Evolutionary conservation across 345 rosid species (phyloP).

Genomic region (Eucalyptus pauciflora): DNA sequence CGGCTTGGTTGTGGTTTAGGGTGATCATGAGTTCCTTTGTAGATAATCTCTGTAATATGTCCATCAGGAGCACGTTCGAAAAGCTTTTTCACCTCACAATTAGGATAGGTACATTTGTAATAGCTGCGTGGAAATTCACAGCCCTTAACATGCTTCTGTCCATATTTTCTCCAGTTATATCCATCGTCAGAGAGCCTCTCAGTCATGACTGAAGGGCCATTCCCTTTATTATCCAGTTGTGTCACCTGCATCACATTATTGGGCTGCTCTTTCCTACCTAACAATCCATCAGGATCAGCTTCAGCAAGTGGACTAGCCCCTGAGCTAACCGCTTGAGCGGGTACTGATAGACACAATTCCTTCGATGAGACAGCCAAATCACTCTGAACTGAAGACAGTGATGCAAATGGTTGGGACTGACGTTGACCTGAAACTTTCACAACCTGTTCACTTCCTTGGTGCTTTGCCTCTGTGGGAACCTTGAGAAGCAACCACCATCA

Average conservation of each 20-base stretch:
- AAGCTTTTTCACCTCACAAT: slow-evolving; percentile 94
- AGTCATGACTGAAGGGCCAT: slow-evolving; percentile 25
- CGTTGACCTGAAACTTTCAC: slow-evolving; percentile 33
- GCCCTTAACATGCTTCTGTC: slow-evolving; percentile 98
- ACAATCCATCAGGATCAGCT: slow-evolving; percentile 48
- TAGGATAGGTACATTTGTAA: slow-evolving; percentile 98
- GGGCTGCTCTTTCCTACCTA: slow-evolving; percentile 28
- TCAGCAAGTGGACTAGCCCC: slow-evolving; percentile 35
- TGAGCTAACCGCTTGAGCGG: slow-evolving; percentile 20
- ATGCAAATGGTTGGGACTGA: slow-evolving; percentile 27
- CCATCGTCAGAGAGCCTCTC: slow-evolving; percentile 62
- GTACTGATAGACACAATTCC: slow-evolving; percentile 49
- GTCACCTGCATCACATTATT: slow-evolving; percentile 17
- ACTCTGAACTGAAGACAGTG: slow-evolving; percentile 31
- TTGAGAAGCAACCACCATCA: slow-evolving; percentile 31
- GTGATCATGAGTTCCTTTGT: slow-evolving; percentile 96
- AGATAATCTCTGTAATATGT: slow-evolving; percentile 78
- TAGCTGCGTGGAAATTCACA: slow-evolving; percentile 98
- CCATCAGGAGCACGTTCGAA: slow-evolving; percentile 96
- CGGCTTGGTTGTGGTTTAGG: slow-evolving; percentile 95
- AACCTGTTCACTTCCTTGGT: slow-evolving; percentile 35
- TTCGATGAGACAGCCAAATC: slow-evolving; percentile 61
- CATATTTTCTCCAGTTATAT: slow-evolving; percentile 98
- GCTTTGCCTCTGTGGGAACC: slow-evolving; percentile 64
- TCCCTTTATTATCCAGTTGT: slow-evolving; percentile 50